Base-by-base conservation (phyloP, 2,329 filamentous ascomycete species). In the Coniochaeta sp. region DNA sequence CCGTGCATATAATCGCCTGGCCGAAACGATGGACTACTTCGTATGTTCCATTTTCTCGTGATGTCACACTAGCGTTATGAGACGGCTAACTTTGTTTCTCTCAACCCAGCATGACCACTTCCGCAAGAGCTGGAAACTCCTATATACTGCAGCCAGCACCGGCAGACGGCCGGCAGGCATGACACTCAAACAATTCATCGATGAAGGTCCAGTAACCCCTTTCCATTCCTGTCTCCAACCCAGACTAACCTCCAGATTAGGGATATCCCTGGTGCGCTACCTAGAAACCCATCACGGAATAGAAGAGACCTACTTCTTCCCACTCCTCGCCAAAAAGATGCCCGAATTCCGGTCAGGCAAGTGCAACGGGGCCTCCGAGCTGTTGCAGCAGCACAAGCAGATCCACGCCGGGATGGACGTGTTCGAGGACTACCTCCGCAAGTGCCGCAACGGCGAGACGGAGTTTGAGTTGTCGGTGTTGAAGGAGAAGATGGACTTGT, bases 271-370 rank as follows among this genome's bases (percentile, higher is more conserved):
- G 71, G 81, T 84, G 65, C 79, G 81, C 17, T 82, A 89, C 61
- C 84, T 96, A n/a, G 82, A 84, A 10, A 74, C 83, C 60, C 92
- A 96, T 75, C 93, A 96, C 76, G 78, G 76, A 60, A 93, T 96
- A 68, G 93, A 96, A 72, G 92, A 97, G 73, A 75, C 79, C 32
- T 84, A 91, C 71, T 79, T 96, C 44, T 96, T 96, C 72, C 93
- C 92, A 1, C 69, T 87, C 0, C 81, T 96, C 1, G 91, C 89
- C 14, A 78, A 77, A 66, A 87, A 85, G 65, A 96, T 96, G 91
- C 86, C 89, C 5, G 87, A 89, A 65, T 96, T 96, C 70, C 77
- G 79, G 24, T 67, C 70, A 10, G 65, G 62, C 55, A 62, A 61
- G 61, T 62, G 63, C 1, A 59, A 61, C 6, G 19, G 42, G 40